Base-by-base conservation (phyloP, 805 yeast genomes). In the Alloascoidea africana region DNA sequence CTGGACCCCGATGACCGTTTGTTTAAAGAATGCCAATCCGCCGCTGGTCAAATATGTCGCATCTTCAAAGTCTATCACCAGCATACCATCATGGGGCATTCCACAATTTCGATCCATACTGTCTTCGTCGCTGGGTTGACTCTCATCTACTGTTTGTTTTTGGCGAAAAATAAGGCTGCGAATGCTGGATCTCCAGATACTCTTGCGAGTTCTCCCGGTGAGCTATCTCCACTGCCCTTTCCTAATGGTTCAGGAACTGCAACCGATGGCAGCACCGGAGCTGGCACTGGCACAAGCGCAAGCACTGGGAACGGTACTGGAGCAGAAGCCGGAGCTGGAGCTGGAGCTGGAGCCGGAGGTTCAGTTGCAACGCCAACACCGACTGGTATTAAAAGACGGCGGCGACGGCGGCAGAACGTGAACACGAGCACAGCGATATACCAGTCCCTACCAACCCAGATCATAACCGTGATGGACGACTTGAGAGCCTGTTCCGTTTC, bases 91-190 rank as follows among this genome's bases (percentile, higher is more conserved):
- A 59, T 61, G 38, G 82, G 82, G 2, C 79, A 73, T 48, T 72
- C 81, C 0, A 73, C 77, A 0, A 66, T 77, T 19, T 76, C 79
- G 8, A 73, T 76, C 33, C 82, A 76, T 48, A 72, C 80, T 0
- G 73, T 71, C 6, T 76, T 76, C 49, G 74, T 72, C 36, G 81
- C 82, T 8, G 84, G 84, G 35, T 74, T 76, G 4, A 76, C 83
- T 0, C 55, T 76, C 27, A 68, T 74, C 4, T 76, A 76, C 46
- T 75, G 82, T 52, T 58, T 76, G 45, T 76, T 82, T 81, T 47
- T 76, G 33, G 70, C 76, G 13, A 66, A 79, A 50, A 76, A 76
- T 45, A 59, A 64, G 42, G 77, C 73, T 49, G 80, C 60, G 72
- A n/a, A n/a, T 45, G 58, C 79, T 46, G 66, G 60, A 43, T 57